Base-by-base conservation (phyloP, 345 rosid species). In the Hibiscus mutabilis region DNA sequence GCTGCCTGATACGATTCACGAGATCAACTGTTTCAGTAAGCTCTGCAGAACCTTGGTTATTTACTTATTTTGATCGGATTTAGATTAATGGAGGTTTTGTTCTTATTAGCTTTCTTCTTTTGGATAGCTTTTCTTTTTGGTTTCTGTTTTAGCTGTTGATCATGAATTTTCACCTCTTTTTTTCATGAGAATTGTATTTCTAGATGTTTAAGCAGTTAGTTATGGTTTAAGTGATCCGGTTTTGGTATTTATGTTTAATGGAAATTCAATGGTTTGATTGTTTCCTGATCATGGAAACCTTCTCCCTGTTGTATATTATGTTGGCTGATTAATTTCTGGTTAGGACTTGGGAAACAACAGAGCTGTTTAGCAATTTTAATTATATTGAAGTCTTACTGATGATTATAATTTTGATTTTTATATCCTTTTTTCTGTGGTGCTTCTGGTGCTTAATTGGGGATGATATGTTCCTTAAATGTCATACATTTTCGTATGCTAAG, bases 1-100 rank as follows among this genome's bases (percentile, higher is more conserved):
- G 69, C 52, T 19, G 68, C 68, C 68, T 63, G 21, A 42, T 42
- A n/a, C 6, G 57, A 7, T 70, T 70, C 65, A 4, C 56, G 61
- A 12, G 70, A 65, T 53, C 76, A 65, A 33, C 52, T 52, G 3
- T 53, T 40, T 49, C 9, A 11, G 70, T 65, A 55, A 72, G 75
- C 19, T 72, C 35, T 35, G 9, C 60, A 44, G 0, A 55, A 44
- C 33, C 25, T 70, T 59, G 24, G 33, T 55, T 61, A 0, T 47
- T 27, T 72, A 8, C 49, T 51, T 31, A 5, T 22, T 72, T 51
- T 61, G 6, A 18, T 27, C 12, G 18, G 10, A 1, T 71, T 72
- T 49, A 18, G 24, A 44, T 5, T 49, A 14, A 11, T 60, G 29
- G 68, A 16, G 7, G 3, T 49, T 21, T 11, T 46, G 15, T 13